A percentile compares a stretch with the other conserved stretches of the same genome.
Conservation (phyloP, 495 filamentous ascomycete genomes). For the Penicillium pancosmium region DNA sequence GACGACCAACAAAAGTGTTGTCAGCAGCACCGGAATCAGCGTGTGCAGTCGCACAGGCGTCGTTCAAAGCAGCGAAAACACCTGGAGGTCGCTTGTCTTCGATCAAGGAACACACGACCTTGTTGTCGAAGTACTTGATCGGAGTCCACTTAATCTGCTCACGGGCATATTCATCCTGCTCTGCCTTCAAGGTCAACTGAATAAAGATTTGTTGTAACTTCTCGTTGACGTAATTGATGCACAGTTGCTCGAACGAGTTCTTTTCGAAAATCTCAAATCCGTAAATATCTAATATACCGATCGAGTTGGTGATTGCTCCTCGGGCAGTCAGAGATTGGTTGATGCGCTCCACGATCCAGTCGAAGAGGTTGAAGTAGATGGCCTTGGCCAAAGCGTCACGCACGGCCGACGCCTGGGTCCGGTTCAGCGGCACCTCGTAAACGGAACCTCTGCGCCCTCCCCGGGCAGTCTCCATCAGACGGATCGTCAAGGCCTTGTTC, state of each 20-base stretch:
- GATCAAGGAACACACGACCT: slow-evolving; percentile 96
- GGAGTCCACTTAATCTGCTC: slow-evolving; percentile 99
- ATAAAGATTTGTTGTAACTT: slow-evolving; percentile 99
- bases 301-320: slow-evolving; percentile 73
- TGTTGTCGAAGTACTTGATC: slow-evolving; percentile 99
- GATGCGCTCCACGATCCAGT: slow-evolving; percentile 96
- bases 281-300: slow-evolving; percentile 99
- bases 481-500: slow-evolving; percentile 84
- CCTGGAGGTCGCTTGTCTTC: slow-evolving; percentile 90
- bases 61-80: slow-evolving; percentile 94
- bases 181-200: slow-evolving; percentile 92
- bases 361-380: slow-evolving; percentile 97
- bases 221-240: slow-evolving; percentile 99
- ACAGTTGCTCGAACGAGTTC: slow-evolving; percentile 99
- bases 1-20: slow-evolving; percentile 88
- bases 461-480: slow-evolving; percentile 85
- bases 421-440: slow-evolving; percentile 92
- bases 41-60: slow-evolving; percentile 95
- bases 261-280: slow-evolving; percentile 99
- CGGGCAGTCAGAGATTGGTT: slow-evolving; percentile 86
- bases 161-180: slow-evolving; percentile 96
- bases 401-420: slow-evolving; percentile 86
- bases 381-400: slow-evolving; percentile 92
- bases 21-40: slow-evolving; percentile 94
- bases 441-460: slow-evolving; percentile 78